Conservation (phyloP, 73 alveolate species). For the Paramecium caudatum region DNA sequence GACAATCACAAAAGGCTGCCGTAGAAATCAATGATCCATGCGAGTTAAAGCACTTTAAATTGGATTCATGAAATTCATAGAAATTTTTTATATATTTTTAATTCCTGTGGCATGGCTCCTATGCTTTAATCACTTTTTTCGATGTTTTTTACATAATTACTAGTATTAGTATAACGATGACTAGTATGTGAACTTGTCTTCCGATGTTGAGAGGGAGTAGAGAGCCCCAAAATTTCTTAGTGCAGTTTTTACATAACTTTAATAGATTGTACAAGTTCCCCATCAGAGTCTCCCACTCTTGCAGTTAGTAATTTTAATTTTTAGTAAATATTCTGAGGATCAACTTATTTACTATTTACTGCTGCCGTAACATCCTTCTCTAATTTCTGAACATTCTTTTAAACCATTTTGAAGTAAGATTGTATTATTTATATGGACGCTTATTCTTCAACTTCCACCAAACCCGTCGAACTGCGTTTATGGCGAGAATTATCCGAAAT, state of each 20-base stretch:
- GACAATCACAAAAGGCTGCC: slow-evolving; percentile 36
- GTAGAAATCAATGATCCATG: slow-evolving; percentile 56
- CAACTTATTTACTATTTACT: slow-evolving; percentile 31
- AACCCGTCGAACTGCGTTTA: slow-evolving; percentile 50
- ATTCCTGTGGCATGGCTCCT: slow-evolving; percentile 40
- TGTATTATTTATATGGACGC: slow-evolving; percentile 37
- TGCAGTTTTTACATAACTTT: slow-evolving; percentile 32
- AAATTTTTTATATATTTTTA: slow-evolving; percentile 54
- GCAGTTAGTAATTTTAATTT: neutral
- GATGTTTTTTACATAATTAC: slow-evolving; percentile 12
- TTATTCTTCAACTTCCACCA: slow-evolving; percentile 18
- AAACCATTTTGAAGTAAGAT: slow-evolving; percentile 50
- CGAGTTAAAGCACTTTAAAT: slow-evolving; percentile 10
- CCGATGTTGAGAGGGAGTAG: slow-evolving; percentile 58
- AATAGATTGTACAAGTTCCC: slow-evolving; percentile 54
- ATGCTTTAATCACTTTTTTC: slow-evolving; percentile 64
- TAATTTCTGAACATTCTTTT: slow-evolving; percentile 48
- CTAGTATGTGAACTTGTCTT: slow-evolving; percentile 67
- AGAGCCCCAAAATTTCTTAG: slow-evolving; percentile 24
- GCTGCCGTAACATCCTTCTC: neutral
- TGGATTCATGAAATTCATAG: slow-evolving; percentile 44
- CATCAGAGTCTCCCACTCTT: slow-evolving; percentile 47
- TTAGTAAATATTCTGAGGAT: slow-evolving; percentile 3
- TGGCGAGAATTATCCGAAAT: slow-evolving; percentile 33
- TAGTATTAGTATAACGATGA: slow-evolving; percentile 34